Conservation (phyloP, 305 asterid genomes). For the Rubia tinctorum region DNA sequence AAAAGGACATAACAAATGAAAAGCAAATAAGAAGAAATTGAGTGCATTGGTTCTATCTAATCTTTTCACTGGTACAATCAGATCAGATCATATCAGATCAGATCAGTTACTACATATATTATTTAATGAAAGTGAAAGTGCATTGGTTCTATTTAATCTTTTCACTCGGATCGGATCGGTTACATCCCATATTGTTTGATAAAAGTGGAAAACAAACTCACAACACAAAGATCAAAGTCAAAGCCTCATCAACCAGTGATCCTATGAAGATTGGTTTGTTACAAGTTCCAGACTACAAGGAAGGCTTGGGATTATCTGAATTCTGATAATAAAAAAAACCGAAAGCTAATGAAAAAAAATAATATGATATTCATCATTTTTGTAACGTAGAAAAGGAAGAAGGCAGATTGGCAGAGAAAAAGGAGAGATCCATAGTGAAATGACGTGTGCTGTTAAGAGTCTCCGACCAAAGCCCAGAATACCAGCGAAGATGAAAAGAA, state of each 20-base stretch:
- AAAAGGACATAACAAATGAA: too few species aligned
- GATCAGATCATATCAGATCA: too few species aligned
- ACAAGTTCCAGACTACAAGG: conserved; percentile 4
- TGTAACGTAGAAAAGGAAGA: conserved; percentile 12
- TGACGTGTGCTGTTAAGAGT: not conserved
- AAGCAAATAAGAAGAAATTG: too few species aligned
- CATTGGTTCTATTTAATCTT: too few species aligned
- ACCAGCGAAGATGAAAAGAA: conserved; percentile 36
- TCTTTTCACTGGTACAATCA: too few species aligned
- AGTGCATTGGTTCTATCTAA: too few species aligned
- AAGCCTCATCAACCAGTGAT: not conserved
- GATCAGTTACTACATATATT: too few species aligned
- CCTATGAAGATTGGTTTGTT: not conserved
- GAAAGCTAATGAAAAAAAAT: not conserved
- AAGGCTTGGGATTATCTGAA: not conserved
- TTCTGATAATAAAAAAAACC: not conserved
- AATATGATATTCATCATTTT: not conserved
- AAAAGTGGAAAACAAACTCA: not conserved
- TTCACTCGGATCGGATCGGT: too few species aligned
- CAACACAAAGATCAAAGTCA: not conserved
- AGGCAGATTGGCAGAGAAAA: not conserved
- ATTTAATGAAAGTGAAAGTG: too few species aligned
- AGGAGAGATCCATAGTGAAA: not conserved
- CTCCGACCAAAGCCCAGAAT: conserved; percentile 57
- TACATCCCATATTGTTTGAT: too few species aligned